Conservation (phyloP, 345 rosid species). For the Kernera saxatilis region DNA sequence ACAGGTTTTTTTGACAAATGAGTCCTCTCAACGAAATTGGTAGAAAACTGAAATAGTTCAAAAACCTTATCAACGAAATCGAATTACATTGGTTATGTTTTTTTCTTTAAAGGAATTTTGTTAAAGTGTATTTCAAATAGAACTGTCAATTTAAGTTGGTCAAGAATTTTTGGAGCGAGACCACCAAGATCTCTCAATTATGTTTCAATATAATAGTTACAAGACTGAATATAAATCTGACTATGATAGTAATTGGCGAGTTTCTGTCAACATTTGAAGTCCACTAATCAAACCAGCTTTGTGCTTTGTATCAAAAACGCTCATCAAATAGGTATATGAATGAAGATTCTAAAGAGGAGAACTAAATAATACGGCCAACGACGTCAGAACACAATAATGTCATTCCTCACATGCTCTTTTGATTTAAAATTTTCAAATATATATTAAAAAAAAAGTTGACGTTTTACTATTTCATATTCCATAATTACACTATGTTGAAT, state of each 20-base stretch:
- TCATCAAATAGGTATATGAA: not conserved
- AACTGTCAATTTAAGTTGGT: not conserved
- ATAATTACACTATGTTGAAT: too few relatives aligned
- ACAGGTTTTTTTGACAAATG: not conserved
- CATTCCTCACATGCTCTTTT: conserved; percentile 11
- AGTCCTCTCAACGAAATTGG: not conserved
- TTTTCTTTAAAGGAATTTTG: not conserved
- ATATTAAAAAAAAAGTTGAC: not conserved
- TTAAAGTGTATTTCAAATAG: not conserved
- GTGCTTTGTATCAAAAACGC: not conserved
- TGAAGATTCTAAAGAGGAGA: not conserved
- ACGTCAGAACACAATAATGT: conserved; percentile 16
- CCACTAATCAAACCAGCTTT: not conserved
- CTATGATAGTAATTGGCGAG: not conserved
- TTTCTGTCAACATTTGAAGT: not conserved
- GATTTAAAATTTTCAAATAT: not conserved
- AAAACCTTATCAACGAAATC: not conserved
- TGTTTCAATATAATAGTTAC: not conserved
- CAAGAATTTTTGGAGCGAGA: too few relatives aligned
- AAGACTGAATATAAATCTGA: not conserved
- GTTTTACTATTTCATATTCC: too few relatives aligned
- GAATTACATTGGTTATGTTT: not conserved
- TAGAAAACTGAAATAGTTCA: not conserved
- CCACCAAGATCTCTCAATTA: too few relatives aligned
- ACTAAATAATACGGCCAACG: not conserved